These are phyloP conservation scores for Fusarium bactridioides DNA, from an alignment of 2,329 filamentous ascomycete species.

Conservation along the genomic window DNA sequence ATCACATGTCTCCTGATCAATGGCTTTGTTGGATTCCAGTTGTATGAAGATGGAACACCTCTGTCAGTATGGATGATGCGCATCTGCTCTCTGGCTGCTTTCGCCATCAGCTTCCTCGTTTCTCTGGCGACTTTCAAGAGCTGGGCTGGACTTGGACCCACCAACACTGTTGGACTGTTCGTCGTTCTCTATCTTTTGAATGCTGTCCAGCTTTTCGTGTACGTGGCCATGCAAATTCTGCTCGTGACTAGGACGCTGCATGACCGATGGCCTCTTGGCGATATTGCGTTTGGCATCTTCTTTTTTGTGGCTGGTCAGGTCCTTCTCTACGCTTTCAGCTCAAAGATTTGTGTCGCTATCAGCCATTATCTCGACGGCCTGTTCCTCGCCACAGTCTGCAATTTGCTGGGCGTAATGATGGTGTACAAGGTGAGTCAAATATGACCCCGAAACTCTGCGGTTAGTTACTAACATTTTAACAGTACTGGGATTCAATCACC, in stretches of 20 bases:
- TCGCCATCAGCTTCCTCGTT: slow-evolving; percentile 85
- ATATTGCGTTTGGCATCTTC: slow-evolving; percentile 88
- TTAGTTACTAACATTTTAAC: slow-evolving; percentile 6
- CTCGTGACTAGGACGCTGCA: slow-evolving; percentile 90
- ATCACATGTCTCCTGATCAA: slow-evolving; percentile 93
- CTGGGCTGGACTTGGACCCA: slow-evolving; percentile 85
- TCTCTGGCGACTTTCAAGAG: slow-evolving; percentile 91
- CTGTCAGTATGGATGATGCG: slow-evolving; percentile 94
- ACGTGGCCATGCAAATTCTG: slow-evolving; percentile 86
- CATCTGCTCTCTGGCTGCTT: slow-evolving; percentile 79
- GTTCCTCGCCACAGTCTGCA: slow-evolving; percentile 94
- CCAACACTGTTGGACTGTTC: slow-evolving; percentile 88
- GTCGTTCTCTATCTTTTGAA: slow-evolving; percentile 92
- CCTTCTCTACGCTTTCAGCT: slow-evolving; percentile 88
- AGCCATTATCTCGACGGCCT: slow-evolving; percentile 94
- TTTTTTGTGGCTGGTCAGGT: slow-evolving; percentile 95
- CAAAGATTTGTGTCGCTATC: slow-evolving; percentile 81
- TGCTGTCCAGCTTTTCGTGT: slow-evolving; percentile 84
- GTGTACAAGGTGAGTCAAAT: slow-evolving; percentile 81
- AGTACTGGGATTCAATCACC: slow-evolving; percentile 99
- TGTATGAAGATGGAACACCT: slow-evolving; percentile 96
- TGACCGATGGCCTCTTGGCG: slow-evolving; percentile 93
- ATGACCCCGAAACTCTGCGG: not conserved
- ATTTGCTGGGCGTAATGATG: slow-evolving; percentile 98
- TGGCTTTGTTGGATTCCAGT: slow-evolving; percentile 96